phyloP scores from a whole-genome alignment of 2,329 filamentous ascomycete genomes.

The Colletotrichum musicola region DNA sequence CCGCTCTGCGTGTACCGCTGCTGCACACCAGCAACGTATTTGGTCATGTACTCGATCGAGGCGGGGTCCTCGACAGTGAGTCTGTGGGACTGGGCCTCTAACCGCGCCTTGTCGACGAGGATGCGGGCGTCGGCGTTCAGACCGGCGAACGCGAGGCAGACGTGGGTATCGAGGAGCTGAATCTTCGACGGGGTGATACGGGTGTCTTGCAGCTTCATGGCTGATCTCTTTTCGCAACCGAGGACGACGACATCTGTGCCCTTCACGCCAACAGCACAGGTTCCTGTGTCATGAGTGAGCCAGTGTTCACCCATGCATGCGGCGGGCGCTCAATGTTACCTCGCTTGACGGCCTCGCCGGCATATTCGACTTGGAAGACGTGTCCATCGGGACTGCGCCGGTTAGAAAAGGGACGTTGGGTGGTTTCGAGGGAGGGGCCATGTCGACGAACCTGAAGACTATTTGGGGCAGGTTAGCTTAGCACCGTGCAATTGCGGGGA shows the following conservation, averaged over 20 bases:
- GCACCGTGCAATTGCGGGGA: slow-evolving; percentile 45
- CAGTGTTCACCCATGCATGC: slow-evolving; percentile 40
- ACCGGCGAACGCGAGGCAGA: slow-evolving; percentile 96
- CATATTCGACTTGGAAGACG: slow-evolving; percentile 99
- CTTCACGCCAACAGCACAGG: slow-evolving; percentile 98
- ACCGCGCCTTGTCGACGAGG: slow-evolving; percentile 95
- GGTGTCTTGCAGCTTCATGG: slow-evolving; percentile 99
- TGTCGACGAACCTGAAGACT: slow-evolving; percentile 83
- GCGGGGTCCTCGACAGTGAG: slow-evolving; percentile 97
- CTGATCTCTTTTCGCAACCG: slow-evolving; percentile 98
- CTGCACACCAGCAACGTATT: slow-evolving; percentile 97
- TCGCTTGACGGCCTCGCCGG: slow-evolving; percentile 97
- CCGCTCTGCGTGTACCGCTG: slow-evolving; percentile 99
- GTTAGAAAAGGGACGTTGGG: slow-evolving; percentile 56
- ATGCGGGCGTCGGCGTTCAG: slow-evolving; percentile 98
- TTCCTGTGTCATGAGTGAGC: slow-evolving; percentile 69
- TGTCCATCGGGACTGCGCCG: slow-evolving; percentile 92
- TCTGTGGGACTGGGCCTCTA: slow-evolving; percentile 97
- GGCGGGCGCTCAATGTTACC: slow-evolving; percentile 65
- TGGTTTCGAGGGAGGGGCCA: slow-evolving; percentile 33
- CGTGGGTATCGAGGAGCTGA: slow-evolving; percentile 93
- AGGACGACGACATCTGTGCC: slow-evolving; percentile 94
- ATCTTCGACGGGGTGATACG: slow-evolving; percentile 99
- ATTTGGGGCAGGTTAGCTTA: slow-evolving; percentile 57
- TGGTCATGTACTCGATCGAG: slow-evolving; percentile 99